Evolutionary conservation across 495 filamentous ascomycete genomes (phyloP).

Genomic region (Glarea lozoyensis): DNA sequence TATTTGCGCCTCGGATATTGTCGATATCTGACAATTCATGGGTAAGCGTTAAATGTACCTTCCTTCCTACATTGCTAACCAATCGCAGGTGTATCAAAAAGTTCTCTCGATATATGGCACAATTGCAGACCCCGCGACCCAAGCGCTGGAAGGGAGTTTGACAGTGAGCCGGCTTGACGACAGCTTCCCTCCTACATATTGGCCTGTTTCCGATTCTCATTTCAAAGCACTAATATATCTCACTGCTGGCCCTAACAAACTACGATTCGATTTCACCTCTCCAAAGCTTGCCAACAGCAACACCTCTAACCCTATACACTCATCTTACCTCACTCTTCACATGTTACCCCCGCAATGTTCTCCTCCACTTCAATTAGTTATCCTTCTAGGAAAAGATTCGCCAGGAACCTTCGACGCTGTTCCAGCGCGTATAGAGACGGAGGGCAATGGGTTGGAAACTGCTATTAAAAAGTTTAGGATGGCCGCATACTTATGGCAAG

Average conservation of each 20-base stretch:
- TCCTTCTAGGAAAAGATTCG: constrained; percentile 79
- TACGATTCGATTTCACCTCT: constrained; percentile 78
- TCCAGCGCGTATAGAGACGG: constrained; percentile 61
- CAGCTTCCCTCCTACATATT: constrained; percentile 65
- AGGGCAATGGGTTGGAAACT: constrained; percentile 70
- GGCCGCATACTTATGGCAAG: constrained; percentile 91
- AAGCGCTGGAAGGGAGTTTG: constrained; percentile 68
- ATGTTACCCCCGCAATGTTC: constrained; percentile 69
- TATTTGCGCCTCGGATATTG: constrained; percentile 66
- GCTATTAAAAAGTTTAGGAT: constrained; percentile 83
- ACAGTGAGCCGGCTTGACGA: constrained; percentile 78
- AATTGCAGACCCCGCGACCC: constrained; percentile 56
- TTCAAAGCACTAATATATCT: constrained; percentile 87
- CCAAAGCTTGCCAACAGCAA: constrained; percentile 68
- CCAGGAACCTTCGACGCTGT: constrained; percentile 77
- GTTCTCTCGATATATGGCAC: constrained; percentile 72
- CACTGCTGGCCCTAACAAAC: constrained; percentile 74
- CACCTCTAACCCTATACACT: constrained; percentile 60
- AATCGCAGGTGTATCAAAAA: constrained; percentile 73
- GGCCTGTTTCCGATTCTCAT: constrained; percentile 78
- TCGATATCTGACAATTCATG: constrained; percentile 74
- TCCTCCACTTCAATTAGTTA: constrained; percentile 77
- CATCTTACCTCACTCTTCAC: constrained; percentile 70
- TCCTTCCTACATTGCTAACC: not conserved
- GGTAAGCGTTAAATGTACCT: constrained; percentile 40